These are phyloP conservation scores for Brassica hybrid DNA, from an alignment of 441 rosid species.

Conservation along the genomic window DNA sequence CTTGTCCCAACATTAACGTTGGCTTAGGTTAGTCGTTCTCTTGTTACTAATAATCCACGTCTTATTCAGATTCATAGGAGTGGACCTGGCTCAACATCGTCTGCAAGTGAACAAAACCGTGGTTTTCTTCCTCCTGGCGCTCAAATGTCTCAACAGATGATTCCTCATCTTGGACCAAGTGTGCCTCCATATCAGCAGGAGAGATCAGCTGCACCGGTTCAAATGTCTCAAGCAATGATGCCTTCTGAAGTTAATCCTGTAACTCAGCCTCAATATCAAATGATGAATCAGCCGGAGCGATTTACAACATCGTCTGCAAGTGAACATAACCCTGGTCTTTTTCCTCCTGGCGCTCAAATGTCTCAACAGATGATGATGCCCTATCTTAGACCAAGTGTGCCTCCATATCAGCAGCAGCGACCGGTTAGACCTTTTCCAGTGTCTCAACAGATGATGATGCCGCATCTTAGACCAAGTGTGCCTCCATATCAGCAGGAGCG, in stretches of 20 bases:
- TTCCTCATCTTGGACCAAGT: not conserved
- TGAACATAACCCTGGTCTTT: too few relatives aligned
- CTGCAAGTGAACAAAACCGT: not conserved
- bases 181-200: not conserved
- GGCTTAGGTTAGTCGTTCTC: not conserved
- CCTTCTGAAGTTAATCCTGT: too few relatives aligned
- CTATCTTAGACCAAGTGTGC: not conserved
- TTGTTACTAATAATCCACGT: not conserved
- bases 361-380: not conserved
- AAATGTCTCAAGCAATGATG: too few relatives aligned
- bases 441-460: too few relatives aligned
- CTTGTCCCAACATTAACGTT: not conserved
- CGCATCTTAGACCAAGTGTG: too few relatives aligned
- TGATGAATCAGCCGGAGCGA: too few relatives aligned
- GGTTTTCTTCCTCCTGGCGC: not conserved
- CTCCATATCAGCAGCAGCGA: not conserved
- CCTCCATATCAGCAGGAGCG: too few relatives aligned
- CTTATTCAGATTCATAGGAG: not conserved
- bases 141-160: not conserved
- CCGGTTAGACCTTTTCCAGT: too few relatives aligned
- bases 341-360: too few relatives aligned
- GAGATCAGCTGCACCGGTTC: not conserved
- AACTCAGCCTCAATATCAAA: too few relatives aligned
- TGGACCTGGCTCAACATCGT: not conserved
- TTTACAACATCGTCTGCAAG: too few relatives aligned